These are phyloP conservation scores for Cunninghamia lanceolata DNA, from an alignment of 75 land plant genomes.

Conservation along the genomic window DNA sequence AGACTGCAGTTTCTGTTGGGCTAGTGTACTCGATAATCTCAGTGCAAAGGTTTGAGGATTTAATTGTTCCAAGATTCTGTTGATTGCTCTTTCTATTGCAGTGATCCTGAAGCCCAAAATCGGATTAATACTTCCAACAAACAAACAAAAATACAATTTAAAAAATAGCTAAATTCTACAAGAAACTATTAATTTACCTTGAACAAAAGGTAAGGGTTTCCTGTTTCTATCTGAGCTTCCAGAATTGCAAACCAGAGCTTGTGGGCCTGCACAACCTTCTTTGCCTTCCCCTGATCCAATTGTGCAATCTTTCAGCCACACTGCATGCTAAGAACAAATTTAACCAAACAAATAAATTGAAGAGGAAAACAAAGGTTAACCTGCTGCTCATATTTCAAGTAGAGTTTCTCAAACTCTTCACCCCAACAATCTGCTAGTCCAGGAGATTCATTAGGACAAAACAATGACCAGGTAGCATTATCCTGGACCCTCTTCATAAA, in stretches of 20 bases:
- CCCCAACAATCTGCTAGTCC: conserved; percentile 53
- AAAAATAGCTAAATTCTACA: background rate
- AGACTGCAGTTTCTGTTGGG: conserved; percentile 48
- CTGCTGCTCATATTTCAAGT: conserved; percentile 28
- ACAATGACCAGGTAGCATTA: conserved; percentile 27
- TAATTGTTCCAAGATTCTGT: conserved; percentile 43
- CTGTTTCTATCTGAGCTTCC: conserved; percentile 43
- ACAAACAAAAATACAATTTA: background rate
- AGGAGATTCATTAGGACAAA: conserved; percentile 40
- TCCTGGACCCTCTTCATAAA: no score
- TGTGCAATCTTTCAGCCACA: background rate
- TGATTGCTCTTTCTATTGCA: conserved; percentile 50
- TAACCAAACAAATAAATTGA: background rate
- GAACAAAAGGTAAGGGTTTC: conserved; percentile 41
- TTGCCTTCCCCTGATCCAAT: conserved; percentile 34
- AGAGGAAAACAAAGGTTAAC: background rate
- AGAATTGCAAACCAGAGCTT: conserved; percentile 50
- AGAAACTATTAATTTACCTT: conserved; percentile 20
- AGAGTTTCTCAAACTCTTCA: no score
- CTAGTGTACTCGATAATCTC: no score
- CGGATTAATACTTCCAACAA: background rate
- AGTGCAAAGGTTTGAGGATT: conserved; percentile 42
- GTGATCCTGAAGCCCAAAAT: conserved; percentile 18
- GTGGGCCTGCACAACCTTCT: conserved; percentile 30
- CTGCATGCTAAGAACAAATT: background rate